Base-by-base conservation (phyloP, 2,329 filamentous ascomycete genomes). In the Colletotrichum somersetense region DNA sequence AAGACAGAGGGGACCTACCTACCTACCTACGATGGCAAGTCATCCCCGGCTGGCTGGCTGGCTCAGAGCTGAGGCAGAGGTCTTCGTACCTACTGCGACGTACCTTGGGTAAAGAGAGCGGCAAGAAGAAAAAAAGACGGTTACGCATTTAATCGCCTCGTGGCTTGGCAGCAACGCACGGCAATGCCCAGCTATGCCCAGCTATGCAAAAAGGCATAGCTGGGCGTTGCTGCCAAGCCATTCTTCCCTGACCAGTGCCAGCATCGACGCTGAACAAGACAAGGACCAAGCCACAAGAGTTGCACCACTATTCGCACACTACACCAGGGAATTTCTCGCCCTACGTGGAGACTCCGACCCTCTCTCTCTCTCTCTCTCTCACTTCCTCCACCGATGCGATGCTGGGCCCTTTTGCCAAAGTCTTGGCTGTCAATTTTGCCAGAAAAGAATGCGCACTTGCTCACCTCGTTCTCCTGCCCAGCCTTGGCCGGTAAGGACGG, bases 401-500 rank as follows among this genome's bases (percentile, higher is more conserved):
- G 30, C 30, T 30, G 59, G 40, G 59, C 35, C 59, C 59, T 26
- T 50, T 23, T 40, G 33, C 46, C 26, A 62, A 62, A 62, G 59
- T 69, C 69, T 72, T 72, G 69, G 69, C 69, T 59, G 44, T 38
- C 66, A 66, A 69, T 72, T 50, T 50, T 61, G 59, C 66, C 55
- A 55, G 35, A 68, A 68, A 61, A 72, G 66, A 64, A 69, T 69
- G 59, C 59, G 16, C 59, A 64, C 58, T 61, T 59, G 55, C 53
- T 72, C 55, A 59, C 44, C 35, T 62, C 55, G 16, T 38, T 69
- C 55, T 64, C 66, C 48, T 53, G 66, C 69, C 69, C 69, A 72
- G 69, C 59, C 69, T 72, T 72, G 69, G 66, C 69, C 66, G 69
- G 69, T 66, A 72, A 69, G 46, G n/a, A 69, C 69, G 69, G 69